Evolutionary conservation across 164 flowering plant species (phyloP).

Genomic region (Sedum album): DNA sequence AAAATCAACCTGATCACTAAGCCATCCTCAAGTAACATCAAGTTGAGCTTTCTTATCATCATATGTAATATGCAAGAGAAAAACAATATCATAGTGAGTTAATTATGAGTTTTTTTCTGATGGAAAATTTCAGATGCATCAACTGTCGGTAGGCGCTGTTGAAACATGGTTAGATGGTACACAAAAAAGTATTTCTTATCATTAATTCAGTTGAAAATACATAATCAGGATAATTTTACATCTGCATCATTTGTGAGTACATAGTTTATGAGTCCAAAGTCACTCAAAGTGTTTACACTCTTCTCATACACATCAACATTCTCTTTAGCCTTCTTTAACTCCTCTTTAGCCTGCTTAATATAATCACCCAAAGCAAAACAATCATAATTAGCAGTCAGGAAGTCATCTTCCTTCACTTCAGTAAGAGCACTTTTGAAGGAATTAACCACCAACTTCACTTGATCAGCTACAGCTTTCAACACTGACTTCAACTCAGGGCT

Average conservation of each 20-base stretch:
- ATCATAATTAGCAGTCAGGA: not conserved
- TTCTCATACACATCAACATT: not conserved
- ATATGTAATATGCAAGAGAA: too few relatives aligned
- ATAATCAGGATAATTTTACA: too few relatives aligned
- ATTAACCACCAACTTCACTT: not conserved
- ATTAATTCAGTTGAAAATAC: too few relatives aligned
- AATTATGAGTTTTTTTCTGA: too few relatives aligned
- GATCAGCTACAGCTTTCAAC: not conserved
- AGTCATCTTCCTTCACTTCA: not conserved
- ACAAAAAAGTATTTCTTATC: too few relatives aligned
- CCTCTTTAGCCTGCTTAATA: not conserved
- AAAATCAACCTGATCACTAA: too few relatives aligned
- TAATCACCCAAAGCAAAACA: not conserved
- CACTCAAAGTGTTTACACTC: not conserved
- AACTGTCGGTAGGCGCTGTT: too few relatives aligned
- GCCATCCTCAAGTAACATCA: too few relatives aligned
- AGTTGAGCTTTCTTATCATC: too few relatives aligned
- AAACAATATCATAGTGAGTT: too few relatives aligned
- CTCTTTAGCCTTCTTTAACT: not conserved
- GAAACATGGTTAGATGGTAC: too few relatives aligned
- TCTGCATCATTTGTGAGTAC: not conserved
- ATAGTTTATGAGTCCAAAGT: not conserved
- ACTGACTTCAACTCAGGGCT: not conserved
- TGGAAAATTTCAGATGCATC: too few relatives aligned
- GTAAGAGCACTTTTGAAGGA: not conserved